Base-by-base conservation (phyloP, 768 basidiomycete species). In the Leucosporidium creatinivorum region DNA sequence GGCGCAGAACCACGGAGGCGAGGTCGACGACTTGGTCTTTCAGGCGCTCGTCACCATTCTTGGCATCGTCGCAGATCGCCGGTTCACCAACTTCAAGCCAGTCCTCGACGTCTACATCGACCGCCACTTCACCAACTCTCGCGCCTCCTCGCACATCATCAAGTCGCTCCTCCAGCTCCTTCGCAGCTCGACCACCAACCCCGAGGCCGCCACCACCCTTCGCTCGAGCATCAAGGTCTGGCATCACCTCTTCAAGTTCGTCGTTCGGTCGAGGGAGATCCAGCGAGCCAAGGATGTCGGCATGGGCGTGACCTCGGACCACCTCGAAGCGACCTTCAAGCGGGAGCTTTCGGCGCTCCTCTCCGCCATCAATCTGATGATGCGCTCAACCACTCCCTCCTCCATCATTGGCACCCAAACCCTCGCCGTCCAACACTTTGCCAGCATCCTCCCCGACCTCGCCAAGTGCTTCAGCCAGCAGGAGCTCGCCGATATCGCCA, bases 221-320 rank as follows among this genome's bases (percentile, higher is more conserved):
- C 86, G 93, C 44, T 86, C 91, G 17, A 89, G 93, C 21, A 81
- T 98, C 68, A 97, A 97, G 77, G 94, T 97, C 36, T 94, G 92
- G 92, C 89, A 92, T 75, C 91, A 93, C 76, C 86, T 98, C 73
- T 91, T 97, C 85, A 90, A 89, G 77, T 91, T 98, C 79, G 89
- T 96, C 75, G 86, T 89, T 21, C 84, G 89, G n/a, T 87, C 93
- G 3, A 82, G 93, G 47, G 91, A 71, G 64, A 56, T 75, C 44
- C 62, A 67, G 68, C 68, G 69, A 13, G 81, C 82, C 9, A 87
- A 87, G 75, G 90, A 92, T 67, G 77, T 87, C 28, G 87, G 87
- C 0, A 86, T 89, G 81, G 89, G 87, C 17, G 85, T 88, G 1
- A 92, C 91, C 0, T 86, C 88, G 12, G 90, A 92, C 69, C 89